These are phyloP conservation scores for Saccharata proteae DNA, from an alignment of 2,329 filamentous ascomycete genomes.

Conservation along the genomic window DNA sequence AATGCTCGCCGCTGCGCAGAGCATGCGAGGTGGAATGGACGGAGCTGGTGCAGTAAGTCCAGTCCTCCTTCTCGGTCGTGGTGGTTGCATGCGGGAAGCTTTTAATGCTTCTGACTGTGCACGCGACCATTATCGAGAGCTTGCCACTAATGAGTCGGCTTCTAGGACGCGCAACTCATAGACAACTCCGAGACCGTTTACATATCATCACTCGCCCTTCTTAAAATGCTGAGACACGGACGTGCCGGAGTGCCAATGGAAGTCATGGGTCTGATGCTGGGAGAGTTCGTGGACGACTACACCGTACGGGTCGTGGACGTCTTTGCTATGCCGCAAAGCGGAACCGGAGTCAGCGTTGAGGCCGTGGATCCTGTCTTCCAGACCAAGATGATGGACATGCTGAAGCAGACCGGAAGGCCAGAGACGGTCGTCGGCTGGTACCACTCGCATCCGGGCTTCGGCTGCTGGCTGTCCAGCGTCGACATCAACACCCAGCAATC, in stretches of 20 bases:
- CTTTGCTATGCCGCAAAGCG: conserved; percentile 98
- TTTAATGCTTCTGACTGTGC: too few species aligned
- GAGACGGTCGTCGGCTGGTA: conserved; percentile 99
- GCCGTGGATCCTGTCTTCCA: conserved; percentile 98
- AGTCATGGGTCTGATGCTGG: conserved; percentile 98
- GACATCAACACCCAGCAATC: conserved; percentile 99
- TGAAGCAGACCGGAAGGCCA: conserved; percentile 91
- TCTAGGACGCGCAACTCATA: conserved; percentile 82
- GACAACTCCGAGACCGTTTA: conserved; percentile 99
- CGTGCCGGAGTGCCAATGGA: conserved; percentile 98
- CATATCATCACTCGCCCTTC: conserved; percentile 89
- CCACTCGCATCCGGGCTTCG: conserved; percentile 97
- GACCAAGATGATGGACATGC: conserved; percentile 99
- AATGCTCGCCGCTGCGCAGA: conserved; percentile 65
- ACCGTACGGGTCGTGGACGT: conserved; percentile 97
- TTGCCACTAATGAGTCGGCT: too few species aligned
- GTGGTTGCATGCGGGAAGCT: too few species aligned
- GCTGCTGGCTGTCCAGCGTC: conserved; percentile 96
- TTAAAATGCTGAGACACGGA: conserved; percentile 98
- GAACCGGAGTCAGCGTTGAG: conserved; percentile 95
- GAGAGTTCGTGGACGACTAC: conserved; percentile 98
- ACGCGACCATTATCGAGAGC: too few species aligned
- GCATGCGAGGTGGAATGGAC: conserved; percentile 52
- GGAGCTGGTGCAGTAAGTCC: conserved; percentile 50
- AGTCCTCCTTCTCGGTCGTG: too few species aligned